A percentile compares a stretch with the other conserved stretches of the same genome.
These are phyloP conservation scores for Quercus tomentella DNA, from an alignment of 331 rosid species.

Conservation along the genomic window DNA sequence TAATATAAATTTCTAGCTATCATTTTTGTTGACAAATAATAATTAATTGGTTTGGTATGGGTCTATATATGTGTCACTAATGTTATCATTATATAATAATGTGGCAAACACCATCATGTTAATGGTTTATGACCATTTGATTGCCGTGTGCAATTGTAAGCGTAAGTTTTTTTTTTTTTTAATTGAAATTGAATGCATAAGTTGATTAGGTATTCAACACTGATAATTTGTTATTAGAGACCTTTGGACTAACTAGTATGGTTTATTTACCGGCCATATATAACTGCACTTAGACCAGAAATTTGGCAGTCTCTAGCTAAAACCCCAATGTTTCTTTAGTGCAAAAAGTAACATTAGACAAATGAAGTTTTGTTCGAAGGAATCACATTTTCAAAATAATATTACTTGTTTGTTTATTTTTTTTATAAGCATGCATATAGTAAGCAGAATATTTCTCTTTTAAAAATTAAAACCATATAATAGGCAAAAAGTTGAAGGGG, in stretches of 20 bases:
- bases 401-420: too few species aligned
- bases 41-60: neutral
- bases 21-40: neutral
- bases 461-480: too few species aligned
- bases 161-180: too few species aligned
- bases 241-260: neutral
- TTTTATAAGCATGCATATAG: too few species aligned
- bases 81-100: conserved; percentile 11
- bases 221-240: neutral
- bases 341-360: too few species aligned
- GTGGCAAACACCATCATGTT: conserved; percentile 10
- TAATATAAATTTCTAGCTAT: neutral
- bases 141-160: conserved; percentile 20
- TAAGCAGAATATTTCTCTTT: too few species aligned
- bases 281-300: too few species aligned
- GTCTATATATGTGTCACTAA: neutral
- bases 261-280: neutral
- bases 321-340: too few species aligned
- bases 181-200: neutral
- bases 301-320: too few species aligned
- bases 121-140: conserved; percentile 8
- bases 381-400: too few species aligned
- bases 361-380: too few species aligned
- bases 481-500: too few species aligned
- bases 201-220: neutral